These are phyloP conservation scores for Rhodotorula sp. DNA, from an alignment of 1,284 basidiomycete genomes.

Conservation along the genomic window DNA sequence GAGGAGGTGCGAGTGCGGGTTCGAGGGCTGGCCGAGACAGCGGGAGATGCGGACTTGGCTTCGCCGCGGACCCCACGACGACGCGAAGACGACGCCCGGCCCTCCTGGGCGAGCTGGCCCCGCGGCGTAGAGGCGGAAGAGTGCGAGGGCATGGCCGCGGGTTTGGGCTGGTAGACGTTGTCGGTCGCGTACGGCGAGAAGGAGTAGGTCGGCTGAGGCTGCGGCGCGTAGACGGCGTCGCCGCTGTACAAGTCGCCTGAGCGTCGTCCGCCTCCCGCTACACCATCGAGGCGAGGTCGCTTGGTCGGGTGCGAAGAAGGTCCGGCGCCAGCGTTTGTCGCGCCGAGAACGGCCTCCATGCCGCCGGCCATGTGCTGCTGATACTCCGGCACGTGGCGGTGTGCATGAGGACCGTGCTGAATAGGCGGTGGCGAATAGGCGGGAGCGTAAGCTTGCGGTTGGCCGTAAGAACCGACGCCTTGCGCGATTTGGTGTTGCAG, in stretches of 20 bases:
- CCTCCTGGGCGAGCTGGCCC: background rate
- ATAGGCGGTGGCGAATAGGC: background rate
- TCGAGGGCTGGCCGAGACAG: no score
- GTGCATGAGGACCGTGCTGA: background rate
- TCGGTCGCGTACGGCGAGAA: slow-evolving; percentile 28
- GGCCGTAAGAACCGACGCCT: background rate
- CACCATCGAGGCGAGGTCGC: background rate
- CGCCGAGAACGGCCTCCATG: slow-evolving; percentile 12
- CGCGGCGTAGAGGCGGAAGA: background rate
- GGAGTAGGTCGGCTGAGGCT: slow-evolving; percentile 1
- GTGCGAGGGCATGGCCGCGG: no score
- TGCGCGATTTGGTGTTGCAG: background rate
- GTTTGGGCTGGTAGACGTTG: slow-evolving; percentile 8
- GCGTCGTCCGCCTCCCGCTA: background rate
- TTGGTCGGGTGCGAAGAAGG: background rate
- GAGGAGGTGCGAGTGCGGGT: background rate
- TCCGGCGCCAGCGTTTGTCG: background rate
- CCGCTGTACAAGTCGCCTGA: slow-evolving; percentile 5
- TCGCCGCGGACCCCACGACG: background rate
- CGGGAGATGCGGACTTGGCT: no score
- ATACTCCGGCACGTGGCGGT: background rate
- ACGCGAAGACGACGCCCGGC: background rate
- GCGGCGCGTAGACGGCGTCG: slow-evolving; percentile 8
- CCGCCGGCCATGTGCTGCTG: slow-evolving; percentile 2
- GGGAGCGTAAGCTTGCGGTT: background rate